These are phyloP conservation scores for Scutellaria galericulata DNA, from an alignment of 257 asterid species.

Conservation along the genomic window DNA sequence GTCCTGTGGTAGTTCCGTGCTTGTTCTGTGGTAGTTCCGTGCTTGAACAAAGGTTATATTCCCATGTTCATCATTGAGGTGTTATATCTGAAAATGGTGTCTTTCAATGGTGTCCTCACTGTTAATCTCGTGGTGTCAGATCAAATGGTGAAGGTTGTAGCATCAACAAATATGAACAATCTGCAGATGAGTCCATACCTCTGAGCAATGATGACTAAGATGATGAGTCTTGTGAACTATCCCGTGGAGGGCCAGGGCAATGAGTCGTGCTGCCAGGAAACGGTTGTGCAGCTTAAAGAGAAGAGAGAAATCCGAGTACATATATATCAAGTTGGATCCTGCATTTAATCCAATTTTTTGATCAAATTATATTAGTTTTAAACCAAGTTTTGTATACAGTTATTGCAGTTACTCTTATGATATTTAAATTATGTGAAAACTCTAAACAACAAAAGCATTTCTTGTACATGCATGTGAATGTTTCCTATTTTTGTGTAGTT, in stretches of 20 bases:
- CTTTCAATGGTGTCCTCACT: neutral
- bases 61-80: neutral
- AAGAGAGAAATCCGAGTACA: too few relatives aligned
- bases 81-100: neutral
- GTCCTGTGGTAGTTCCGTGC: neutral
- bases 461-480: too few relatives aligned
- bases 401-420: too few relatives aligned
- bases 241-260: neutral
- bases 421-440: too few relatives aligned
- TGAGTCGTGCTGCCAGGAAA: neutral
- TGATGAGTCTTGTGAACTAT: neutral
- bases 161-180: neutral
- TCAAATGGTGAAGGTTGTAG: conserved; percentile 21
- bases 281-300: neutral
- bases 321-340: neutral
- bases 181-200: neutral
- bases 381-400: too few relatives aligned
- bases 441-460: too few relatives aligned
- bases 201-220: neutral
- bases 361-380: neutral
- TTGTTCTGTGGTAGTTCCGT: too few relatives aligned
- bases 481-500: too few relatives aligned
- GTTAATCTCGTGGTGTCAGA: conserved; percentile 26
- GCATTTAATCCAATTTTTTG: neutral
- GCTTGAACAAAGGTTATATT: too few relatives aligned